Base-by-base conservation (phyloP, 202 grass and related monocot genomes). In the Dendrocalamus latiflorus region DNA sequence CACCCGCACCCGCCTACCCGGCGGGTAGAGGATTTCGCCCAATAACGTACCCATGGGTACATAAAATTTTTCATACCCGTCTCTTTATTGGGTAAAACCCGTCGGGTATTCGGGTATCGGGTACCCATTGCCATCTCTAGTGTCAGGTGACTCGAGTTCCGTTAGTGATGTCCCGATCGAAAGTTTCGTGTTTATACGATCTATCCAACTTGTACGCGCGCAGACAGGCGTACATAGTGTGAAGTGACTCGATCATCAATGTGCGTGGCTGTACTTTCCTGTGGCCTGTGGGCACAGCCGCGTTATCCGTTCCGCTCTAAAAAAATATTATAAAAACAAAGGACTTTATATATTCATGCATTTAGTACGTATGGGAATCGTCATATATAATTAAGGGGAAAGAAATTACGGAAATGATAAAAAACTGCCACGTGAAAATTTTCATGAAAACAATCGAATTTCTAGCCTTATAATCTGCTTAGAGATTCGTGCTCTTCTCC, bases 141-240 rank as follows among this genome's bases (percentile, higher is more conserved):
- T 83, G 86, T 65, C 26, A 41, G 41, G 74, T 88, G 80, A 83
- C 66, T 88, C 66, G 70, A 83, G 74, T 43, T 24, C 24, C 30
- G 41, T 42, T 38, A 42, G 49, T 56, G 79, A 28, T 77, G 65
- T 54, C 72, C 38, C 65, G 24, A 55, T 65, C 16, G 64, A 28
- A 75, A 56, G 57, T 25, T 54, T n/a, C 70, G 30, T 65, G 59
- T 15, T 4, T 16, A 4, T 33, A 65, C 55, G 34, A 65, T 55
- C 45, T 17, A 55, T 63, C 12, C 69, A 64, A 50, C 56, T 82
- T 51, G 70, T 65, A 16, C 14, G 12, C 4, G 43, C 36, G 18
- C 34, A 28, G 15, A 21, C 21, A 59, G 58, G 42, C 30, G 44
- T 50, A 8, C 75, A 5, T 18, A 50, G 80, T 72, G 80, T 82